Conservation (phyloP, 768 basidiomycete genomes). For the Hebeloma cylindrosporum region DNA sequence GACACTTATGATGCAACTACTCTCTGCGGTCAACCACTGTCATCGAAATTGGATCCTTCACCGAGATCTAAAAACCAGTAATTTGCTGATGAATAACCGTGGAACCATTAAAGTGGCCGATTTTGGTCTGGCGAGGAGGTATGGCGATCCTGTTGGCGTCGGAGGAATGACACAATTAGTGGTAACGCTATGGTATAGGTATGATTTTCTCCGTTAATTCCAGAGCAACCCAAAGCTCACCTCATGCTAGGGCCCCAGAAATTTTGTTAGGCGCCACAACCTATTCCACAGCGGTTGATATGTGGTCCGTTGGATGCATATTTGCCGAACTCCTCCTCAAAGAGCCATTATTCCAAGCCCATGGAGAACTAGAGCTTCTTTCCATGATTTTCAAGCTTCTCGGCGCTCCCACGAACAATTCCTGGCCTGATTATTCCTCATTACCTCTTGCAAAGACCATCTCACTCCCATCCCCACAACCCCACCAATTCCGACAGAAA, state of each 20-base stretch:
- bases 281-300: conserved; percentile 94
- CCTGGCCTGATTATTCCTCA: conserved; percentile 82
- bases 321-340: conserved; percentile 95
- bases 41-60: conserved; percentile 98
- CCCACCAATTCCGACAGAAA: conserved; percentile 76
- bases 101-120: conserved; percentile 99
- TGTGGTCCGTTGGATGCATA: conserved; percentile 99
- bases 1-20: conserved; percentile 89
- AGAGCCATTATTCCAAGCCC: conserved; percentile 97
- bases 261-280: conserved; percentile 90
- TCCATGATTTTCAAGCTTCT: conserved; percentile 94
- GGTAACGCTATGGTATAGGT: conserved; percentile 99
- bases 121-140: conserved; percentile 93
- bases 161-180: conserved; percentile 98
- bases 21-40: conserved; percentile 91
- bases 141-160: conserved; percentile 93
- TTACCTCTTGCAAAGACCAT: conserved; percentile 84
- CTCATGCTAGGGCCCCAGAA: conserved; percentile 76
- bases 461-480: conserved; percentile 70
- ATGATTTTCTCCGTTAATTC: conserved; percentile 14
- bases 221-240: conserved; percentile 12
- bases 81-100: conserved; percentile 97
- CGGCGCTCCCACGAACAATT: conserved; percentile 83
- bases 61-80: conserved; percentile 96
- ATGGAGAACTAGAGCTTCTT: conserved; percentile 89